Evolutionary conservation across 257 asterid genomes (phyloP), one percentile per base, ranked within the genome.

Genomic region (Nyctanthes arbortristis): DNA sequence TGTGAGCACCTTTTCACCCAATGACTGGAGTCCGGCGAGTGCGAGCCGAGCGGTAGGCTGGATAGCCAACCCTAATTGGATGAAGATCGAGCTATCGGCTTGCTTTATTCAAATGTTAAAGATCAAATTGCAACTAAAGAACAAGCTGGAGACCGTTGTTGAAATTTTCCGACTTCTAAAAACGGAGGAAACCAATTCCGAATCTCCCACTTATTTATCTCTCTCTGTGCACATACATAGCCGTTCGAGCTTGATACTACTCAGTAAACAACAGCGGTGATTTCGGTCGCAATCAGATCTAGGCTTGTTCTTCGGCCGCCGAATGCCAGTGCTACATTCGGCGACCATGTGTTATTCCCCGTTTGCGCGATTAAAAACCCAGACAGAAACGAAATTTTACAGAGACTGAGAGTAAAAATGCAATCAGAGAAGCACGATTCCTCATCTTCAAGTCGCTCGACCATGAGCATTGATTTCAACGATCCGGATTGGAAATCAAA

Each of bases 401-500:
- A 77, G 73, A 81, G 6, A 37, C n/a, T 76, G 72, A 70, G 65
- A 71, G 73, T 73, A 66, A 75, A 78, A 39, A 71, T 73, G 20
- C 66, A 34, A 34, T 57, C 80, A 35, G 85, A 59, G 57, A 73
- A 58, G 71, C 43, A 39, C 24, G 29, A 37, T 64, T 25, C 71
- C 33, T 40, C 65, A 7, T 9, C 77, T 49, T 64, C 25, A 71
- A n/a, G n/a, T n/a, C n/a, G n/a, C n/a, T n/a, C n/a, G n/a, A n/a
- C n/a, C n/a, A n/a, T n/a, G n/a, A 33, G 63, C 56, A 75, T 86
- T 67, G 94, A 90, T 68, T 88, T 70, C 77, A 77, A 75, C 75
- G 96, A 90, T 82, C 96, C 89, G 36, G 87, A 86, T 54, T 90
- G 97, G 97, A 90, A 85, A 83, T 43, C 75, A 0, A 88, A 83